Conservation (phyloP, 257 asterid species). For the Nicotiana paniculata region DNA sequence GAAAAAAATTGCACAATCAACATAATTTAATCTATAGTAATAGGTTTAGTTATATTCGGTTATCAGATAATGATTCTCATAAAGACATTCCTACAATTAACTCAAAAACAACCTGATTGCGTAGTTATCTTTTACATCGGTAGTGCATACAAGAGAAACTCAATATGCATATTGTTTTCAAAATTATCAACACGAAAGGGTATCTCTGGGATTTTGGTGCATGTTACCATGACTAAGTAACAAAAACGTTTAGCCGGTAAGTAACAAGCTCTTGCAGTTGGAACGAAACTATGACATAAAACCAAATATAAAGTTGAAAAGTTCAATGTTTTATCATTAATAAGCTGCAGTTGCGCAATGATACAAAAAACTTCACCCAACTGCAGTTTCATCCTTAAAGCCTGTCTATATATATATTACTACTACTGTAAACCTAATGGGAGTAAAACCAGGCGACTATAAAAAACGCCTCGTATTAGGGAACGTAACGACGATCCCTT, state of each 20-base stretch:
- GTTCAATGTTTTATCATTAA: background rate
- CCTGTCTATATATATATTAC: background rate
- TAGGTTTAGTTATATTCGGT: too few species aligned
- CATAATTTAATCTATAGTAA: too few species aligned
- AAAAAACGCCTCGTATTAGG: background rate
- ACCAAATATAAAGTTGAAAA: background rate
- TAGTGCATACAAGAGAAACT: too few species aligned
- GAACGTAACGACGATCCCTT: background rate
- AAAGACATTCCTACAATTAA: too few species aligned
- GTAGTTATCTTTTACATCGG: too few species aligned
- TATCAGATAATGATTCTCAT: too few species aligned
- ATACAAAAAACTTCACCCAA: slow-evolving; percentile 8
- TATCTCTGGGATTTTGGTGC: background rate
- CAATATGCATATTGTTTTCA: too few species aligned
- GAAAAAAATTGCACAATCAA: too few species aligned
- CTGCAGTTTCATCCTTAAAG: background rate
- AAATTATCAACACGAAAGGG: background rate
- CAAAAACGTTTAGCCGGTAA: background rate
- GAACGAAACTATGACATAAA: background rate
- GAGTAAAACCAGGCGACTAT: background rate
- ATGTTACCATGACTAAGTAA: background rate
- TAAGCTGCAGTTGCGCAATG: slow-evolving; percentile 1
- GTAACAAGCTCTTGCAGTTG: background rate
- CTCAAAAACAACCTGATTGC: too few species aligned
- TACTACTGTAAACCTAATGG: background rate